These are phyloP conservation scores for Umbelopsis sp. DNA, from an alignment of 192 early-diverging fungal genomes.

Conservation along the genomic window DNA sequence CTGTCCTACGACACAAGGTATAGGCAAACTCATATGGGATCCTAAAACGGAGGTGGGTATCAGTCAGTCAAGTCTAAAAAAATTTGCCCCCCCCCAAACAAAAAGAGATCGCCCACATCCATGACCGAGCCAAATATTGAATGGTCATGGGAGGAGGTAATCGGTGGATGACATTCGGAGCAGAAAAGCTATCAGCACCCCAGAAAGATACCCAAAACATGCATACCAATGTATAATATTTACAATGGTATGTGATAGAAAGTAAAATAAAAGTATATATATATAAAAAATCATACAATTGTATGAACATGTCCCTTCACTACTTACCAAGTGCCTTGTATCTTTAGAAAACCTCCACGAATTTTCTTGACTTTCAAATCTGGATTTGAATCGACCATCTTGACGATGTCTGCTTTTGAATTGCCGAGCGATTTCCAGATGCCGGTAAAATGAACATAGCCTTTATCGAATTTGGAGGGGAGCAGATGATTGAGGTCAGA, in stretches of 20 bases:
- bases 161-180: neutral
- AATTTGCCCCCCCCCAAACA: neutral
- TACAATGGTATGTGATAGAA: neutral
- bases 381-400: slow-evolving; percentile 61
- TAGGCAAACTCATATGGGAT: slow-evolving; percentile 45
- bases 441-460: slow-evolving; percentile 62
- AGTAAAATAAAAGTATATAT: neutral
- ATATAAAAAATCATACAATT: no score
- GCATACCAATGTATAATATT: no score
- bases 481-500: slow-evolving; percentile 20
- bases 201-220: no score
- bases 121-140: neutral
- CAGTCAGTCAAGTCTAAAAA: neutral
- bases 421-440: slow-evolving; percentile 64
- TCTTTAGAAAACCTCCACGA: slow-evolving; percentile 61
- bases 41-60: slow-evolving; percentile 23
- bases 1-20: slow-evolving; percentile 40
- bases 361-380: slow-evolving; percentile 59
- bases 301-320: no score
- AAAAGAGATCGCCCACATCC: neutral
- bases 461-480: slow-evolving; percentile 11
- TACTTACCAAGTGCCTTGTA: slow-evolving; percentile 63
- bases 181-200: neutral
- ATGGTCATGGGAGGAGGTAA: neutral
- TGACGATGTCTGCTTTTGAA: slow-evolving; percentile 62